Evolutionary conservation across 805 yeast species (phyloP), one percentile per base, ranked within the genome.

Genomic region (Saturnispora besseyi): DNA sequence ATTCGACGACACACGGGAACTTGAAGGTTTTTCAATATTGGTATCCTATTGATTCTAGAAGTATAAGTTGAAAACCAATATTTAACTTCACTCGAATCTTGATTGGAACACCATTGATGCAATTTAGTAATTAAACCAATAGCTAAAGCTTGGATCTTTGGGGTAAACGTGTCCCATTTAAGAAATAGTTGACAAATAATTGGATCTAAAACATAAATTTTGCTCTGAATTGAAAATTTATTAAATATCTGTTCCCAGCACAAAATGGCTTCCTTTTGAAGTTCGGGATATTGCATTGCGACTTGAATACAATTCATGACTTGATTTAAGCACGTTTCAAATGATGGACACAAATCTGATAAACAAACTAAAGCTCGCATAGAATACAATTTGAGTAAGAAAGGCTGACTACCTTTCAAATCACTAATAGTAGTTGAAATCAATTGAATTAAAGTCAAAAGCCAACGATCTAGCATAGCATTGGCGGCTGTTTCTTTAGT

Each of bases 221-320:
- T 68, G 52, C 82, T 80, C 2, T 74, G 70, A 29, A 76, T 73
- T 12, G 72, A 77, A 15, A 91, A 64, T n/a, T 70, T 71, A 15
- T 72, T 68, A 2, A 87, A 76, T 46, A 91, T 68, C 2, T 73
- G 70, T 46, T 73, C 71, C 84, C 96, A 82, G 49, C 93, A 84
- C 44, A 73, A 69, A 40, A 93, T 67, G 0, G 91, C 78, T 37
- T 76, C 75, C 13, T 68, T 68, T 52, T 82, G 82, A 12, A 89
- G 72, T 24, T 78, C 79, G 0, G 74, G 67, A 18, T 75, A 76
- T 37, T 82, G 89, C 22, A 90, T 65, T 0, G 91, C 82, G 1
- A 89, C 81, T 60, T 88, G 96, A 11, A 91, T 67, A 57, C 95
- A 85, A 2, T 95, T 84, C 52, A 87, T 83, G 4, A 91, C 78